Base-by-base conservation (phyloP, 345 rosid genomes). In the Populus deltoides region DNA sequence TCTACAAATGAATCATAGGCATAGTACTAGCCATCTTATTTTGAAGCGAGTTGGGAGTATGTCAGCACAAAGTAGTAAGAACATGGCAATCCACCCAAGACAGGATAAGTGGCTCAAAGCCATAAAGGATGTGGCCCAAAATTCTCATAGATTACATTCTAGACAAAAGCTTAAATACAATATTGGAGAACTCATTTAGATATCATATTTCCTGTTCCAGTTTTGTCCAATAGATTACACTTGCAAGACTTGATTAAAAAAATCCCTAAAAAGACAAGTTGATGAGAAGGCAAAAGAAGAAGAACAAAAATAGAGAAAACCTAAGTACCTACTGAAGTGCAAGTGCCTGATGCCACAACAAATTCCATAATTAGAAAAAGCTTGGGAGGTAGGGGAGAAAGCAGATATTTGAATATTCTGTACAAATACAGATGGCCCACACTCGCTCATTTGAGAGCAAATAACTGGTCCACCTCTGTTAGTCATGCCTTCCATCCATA, bases 401-500 rank as follows among this genome's bases (percentile, higher is more conserved):
- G 83, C 72, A 74, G 77, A 86, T 82, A 83, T 86, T 75, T 81
- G 74, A 62, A 80, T 78, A 69, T 74, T 80, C 90, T 87, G 90
- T 88, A 89, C 92, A 85, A 38, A 77, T 66, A 31, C 72, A 66
- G 47, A 66, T 69, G 78, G 72, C 79, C 81, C 68, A 31, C 69
- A 75, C 80, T 84, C 51, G 53, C 41, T 73, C 70, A 43, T 27
- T 17, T 25, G 49, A 68, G 71, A 35, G 77, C 76, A 65, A 87
- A 72, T 70, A 61, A 78, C 61, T 63, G 73, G 66, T 68, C 76
- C 76, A 78, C 38, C 72, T 66, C 80, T 74, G 85, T 83, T 79
- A 77, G 82, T 87, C 84, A 85, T 41, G 86, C 90, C 81, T 92
- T 92, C 96, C 97, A 92, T 24, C 84, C 86, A 77, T 88, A 91